Conservation (phyloP, 495 filamentous ascomycete genomes). For the Trypethelium eluteriae region DNA sequence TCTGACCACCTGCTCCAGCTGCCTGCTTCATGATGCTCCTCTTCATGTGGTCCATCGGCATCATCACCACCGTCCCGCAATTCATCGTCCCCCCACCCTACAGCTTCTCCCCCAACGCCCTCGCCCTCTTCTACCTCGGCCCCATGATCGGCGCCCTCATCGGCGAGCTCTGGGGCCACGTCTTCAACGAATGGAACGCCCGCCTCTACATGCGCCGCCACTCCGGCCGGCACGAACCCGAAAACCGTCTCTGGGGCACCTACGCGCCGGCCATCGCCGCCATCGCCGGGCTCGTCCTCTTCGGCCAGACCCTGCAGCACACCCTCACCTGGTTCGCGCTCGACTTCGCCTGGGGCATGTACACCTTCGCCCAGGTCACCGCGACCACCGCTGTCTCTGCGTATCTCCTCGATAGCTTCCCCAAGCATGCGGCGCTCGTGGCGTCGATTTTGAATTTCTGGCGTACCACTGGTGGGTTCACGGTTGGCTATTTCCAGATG, state of each 20-base stretch:
- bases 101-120: constrained; percentile 27
- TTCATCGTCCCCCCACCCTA: constrained; percentile 36
- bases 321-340: constrained; percentile 19
- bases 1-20: not conserved
- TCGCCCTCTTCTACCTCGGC: constrained; percentile 35
- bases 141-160: constrained; percentile 32
- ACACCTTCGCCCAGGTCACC: constrained; percentile 20
- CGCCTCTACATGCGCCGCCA: constrained; percentile 19
- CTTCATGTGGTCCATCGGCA: constrained; percentile 36
- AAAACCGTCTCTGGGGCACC: constrained; percentile 23
- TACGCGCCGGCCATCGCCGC: constrained; percentile 20
- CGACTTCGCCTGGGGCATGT: constrained; percentile 25
- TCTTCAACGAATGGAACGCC: constrained; percentile 36
- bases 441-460: constrained; percentile 39
- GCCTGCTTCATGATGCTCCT: constrained; percentile 15
- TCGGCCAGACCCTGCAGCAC: constrained; percentile 23
- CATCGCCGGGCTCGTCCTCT: constrained; percentile 22
- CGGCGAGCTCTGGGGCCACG: constrained; percentile 36
- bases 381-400: constrained; percentile 22
- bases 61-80: constrained; percentile 31
- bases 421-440: constrained; percentile 38
- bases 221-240: constrained; percentile 17
- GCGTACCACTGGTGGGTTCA: constrained; percentile 33
- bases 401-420: constrained; percentile 40
- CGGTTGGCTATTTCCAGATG: constrained; percentile 43